Evolutionary conservation across 345 rosid genomes (phyloP).

Genomic region (Lepidium sativum): DNA sequence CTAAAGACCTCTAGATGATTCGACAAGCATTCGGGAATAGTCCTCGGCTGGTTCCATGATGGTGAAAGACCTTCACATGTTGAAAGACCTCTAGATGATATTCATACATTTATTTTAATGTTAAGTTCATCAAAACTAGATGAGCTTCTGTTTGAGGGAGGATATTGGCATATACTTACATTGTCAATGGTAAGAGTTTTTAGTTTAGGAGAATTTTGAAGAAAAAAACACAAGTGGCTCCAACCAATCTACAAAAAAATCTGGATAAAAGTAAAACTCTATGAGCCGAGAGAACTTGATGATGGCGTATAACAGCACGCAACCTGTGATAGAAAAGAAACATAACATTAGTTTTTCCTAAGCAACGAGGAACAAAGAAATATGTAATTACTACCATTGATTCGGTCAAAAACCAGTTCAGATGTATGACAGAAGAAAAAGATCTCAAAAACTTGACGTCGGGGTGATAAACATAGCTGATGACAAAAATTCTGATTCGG

Average conservation of each 20-base stretch:
- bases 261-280: neutral
- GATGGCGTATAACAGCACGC: neutral
- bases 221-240: neutral
- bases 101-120: neutral
- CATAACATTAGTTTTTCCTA: neutral
- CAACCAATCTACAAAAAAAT: neutral
- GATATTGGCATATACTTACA: neutral
- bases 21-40: neutral
- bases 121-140: neutral
- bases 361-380: neutral
- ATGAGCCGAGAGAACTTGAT: neutral
- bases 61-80: neutral
- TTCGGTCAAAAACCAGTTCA: neutral
- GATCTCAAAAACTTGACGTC: neutral
- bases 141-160: neutral
- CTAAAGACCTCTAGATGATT: neutral
- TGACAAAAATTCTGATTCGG: no score
- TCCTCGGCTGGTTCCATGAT: neutral
- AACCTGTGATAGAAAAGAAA: neutral
- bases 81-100: no score
- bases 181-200: neutral
- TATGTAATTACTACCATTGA: neutral
- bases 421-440: neutral
- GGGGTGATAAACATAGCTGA: neutral
- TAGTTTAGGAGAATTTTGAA: neutral